A percentile compares a stretch with the other conserved stretches of the same genome.
Conservation (phyloP, 345 rosid genomes). For the Citrus mangshanensis region DNA sequence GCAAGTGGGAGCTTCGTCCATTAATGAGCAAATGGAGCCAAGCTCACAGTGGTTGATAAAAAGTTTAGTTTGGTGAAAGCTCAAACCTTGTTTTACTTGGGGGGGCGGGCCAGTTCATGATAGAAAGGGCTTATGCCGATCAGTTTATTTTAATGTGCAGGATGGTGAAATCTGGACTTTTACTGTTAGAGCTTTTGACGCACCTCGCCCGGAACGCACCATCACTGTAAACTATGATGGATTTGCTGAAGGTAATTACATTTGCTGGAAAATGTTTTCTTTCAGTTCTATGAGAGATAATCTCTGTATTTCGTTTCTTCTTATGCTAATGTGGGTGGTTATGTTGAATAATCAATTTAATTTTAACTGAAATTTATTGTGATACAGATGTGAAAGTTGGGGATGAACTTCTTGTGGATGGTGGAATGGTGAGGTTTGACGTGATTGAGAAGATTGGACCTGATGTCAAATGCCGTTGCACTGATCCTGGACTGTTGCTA, state of each 20-base stretch:
- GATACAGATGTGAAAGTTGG: conserved; percentile 80
- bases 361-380: neutral
- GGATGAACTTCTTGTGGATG: conserved; percentile 94
- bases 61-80: neutral
- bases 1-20: neutral
- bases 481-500: conserved; percentile 93
- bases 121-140: neutral
- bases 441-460: conserved; percentile 97
- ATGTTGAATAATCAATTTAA: neutral
- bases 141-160: conserved; percentile 27
- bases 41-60: neutral
- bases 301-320: neutral
- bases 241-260: conserved; percentile 83
- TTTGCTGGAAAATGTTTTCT: neutral
- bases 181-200: conserved; percentile 81
- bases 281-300: neutral
- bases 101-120: too few species aligned
- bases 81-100: neutral
- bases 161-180: conserved; percentile 99
- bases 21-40: neutral
- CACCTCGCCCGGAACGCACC: conserved; percentile 70
- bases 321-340: neutral
- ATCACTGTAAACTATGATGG: conserved; percentile 93
- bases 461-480: conserved; percentile 88
- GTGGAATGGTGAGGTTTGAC: conserved; percentile 99